Percentiles rank a stretch among this genome's conserved stretches.
Conservation (phyloP, 176 grass and related monocot species). For the Alloteropsis semialata region DNA sequence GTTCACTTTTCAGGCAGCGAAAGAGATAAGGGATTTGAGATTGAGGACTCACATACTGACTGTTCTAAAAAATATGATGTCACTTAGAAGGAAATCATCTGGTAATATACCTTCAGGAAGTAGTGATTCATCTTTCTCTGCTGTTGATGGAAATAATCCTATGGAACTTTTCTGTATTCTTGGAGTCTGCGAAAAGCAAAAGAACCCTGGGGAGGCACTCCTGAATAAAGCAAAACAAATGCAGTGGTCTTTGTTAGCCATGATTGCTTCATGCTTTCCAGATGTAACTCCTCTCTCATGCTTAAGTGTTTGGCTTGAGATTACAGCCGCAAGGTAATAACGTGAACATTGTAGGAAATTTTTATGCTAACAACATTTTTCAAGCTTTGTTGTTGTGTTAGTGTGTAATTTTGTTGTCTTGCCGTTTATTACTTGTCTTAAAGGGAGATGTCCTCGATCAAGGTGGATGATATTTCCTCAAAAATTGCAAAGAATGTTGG, state of each 20-base stretch:
- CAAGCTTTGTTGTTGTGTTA: slow-evolving; percentile 33
- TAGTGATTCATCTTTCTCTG: slow-evolving; percentile 38
- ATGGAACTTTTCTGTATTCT: slow-evolving; percentile 86
- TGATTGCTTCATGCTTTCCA: slow-evolving; percentile 88
- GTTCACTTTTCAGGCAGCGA: slow-evolving; percentile 70
- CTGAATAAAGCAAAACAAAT: slow-evolving; percentile 81
- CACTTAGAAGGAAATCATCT: slow-evolving; percentile 62
- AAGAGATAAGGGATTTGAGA: slow-evolving; percentile 80
- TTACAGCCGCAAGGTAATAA: slow-evolving; percentile 81
- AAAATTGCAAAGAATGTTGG: slow-evolving; percentile 74
- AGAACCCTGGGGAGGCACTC: slow-evolving; percentile 82
- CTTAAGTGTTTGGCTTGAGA: slow-evolving; percentile 90
- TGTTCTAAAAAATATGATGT: slow-evolving; percentile 70
- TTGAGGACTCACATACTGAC: slow-evolving; percentile 83
- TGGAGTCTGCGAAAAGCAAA: slow-evolving; percentile 77
- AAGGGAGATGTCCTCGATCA: slow-evolving; percentile 72
- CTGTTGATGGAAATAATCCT: slow-evolving; percentile 43
- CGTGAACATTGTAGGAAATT: neutral
- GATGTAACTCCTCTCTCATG: slow-evolving; percentile 81
- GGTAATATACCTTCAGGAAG: slow-evolving; percentile 48
- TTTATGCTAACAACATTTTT: slow-evolving; percentile 21
- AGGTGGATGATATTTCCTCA: slow-evolving; percentile 63
- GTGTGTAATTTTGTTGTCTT: slow-evolving; percentile 37
- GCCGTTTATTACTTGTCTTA: slow-evolving; percentile 15
- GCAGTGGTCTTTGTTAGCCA: slow-evolving; percentile 81